phyloP scores from a whole-genome alignment of 106 monocot genomes.

The Dendrobium catenatum region DNA sequence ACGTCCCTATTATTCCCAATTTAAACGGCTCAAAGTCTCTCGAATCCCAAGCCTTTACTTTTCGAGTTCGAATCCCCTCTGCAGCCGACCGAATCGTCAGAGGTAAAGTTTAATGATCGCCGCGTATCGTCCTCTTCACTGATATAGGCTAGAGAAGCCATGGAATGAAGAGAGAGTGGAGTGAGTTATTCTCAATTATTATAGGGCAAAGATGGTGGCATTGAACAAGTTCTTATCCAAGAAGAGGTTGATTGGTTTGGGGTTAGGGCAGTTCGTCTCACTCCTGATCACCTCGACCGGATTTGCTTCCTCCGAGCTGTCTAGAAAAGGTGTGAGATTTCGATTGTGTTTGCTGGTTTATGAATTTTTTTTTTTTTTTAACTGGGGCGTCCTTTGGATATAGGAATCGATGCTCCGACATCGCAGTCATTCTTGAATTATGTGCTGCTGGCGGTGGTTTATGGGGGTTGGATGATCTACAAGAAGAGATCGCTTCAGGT shows the following conservation, averaged over 20 bases:
- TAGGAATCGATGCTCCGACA: constrained; percentile 79
- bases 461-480: constrained; percentile 45
- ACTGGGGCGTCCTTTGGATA: constrained; percentile 2
- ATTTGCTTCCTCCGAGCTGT: constrained; percentile 85
- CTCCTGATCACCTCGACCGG: constrained; percentile 75
- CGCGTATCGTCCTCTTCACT: background rate
- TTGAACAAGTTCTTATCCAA: background rate
- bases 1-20: too few species aligned
- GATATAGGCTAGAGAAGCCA: background rate
- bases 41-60: background rate
- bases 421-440: constrained; percentile 95
- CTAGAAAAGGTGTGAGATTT: constrained; percentile 49
- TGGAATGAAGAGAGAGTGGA: background rate
- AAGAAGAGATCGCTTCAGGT: constrained; percentile 54
- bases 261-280: constrained; percentile 75
- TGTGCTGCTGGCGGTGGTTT: constrained; percentile 51
- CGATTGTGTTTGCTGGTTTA: background rate
- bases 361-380: background rate
- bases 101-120: background rate
- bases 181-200: background rate
- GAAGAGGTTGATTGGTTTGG: background rate
- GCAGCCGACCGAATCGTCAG: background rate
- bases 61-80: background rate
- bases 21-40: background rate
- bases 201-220: background rate